These are phyloP conservation scores for Leptographium procerum DNA, from an alignment of 2,329 filamentous ascomycete species.

Conservation along the genomic window DNA sequence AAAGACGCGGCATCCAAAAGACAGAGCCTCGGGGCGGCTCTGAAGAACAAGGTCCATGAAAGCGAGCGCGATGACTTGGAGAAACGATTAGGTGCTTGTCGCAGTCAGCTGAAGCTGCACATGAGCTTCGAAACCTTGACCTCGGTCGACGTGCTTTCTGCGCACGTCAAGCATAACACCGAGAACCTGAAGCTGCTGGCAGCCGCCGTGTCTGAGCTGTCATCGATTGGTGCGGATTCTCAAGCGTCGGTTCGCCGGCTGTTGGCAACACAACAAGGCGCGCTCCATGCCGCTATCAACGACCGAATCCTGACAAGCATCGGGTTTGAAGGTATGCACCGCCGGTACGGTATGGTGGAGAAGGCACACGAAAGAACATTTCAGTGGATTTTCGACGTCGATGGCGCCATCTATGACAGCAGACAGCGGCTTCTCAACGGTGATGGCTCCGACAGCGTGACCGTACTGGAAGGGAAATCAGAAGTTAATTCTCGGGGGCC, in stretches of 20 bases:
- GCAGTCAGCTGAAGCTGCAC: constrained; percentile 7
- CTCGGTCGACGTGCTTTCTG: neutral
- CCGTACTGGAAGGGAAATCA: too few species aligned
- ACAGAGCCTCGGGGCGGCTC: constrained; percentile 7
- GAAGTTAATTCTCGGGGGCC: too few species aligned
- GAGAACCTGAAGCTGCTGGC: neutral
- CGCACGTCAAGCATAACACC: neutral
- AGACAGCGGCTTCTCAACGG: too few species aligned
- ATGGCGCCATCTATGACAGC: too few species aligned
- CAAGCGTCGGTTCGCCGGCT: neutral
- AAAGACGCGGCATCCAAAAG: constrained; percentile 6
- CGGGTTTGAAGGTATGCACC: constrained; percentile 7
- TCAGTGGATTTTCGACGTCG: constrained; percentile 7
- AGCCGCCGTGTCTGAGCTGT: neutral
- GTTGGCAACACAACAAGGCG: neutral
- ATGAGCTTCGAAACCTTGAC: neutral
- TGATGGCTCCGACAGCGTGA: too few species aligned
- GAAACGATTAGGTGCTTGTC: constrained; percentile 8
- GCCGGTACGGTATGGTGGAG: constrained; percentile 6
- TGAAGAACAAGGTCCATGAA: constrained; percentile 6
- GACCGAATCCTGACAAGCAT: constrained; percentile 4
- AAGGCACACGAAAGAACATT: constrained; percentile 8
- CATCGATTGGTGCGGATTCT: neutral
- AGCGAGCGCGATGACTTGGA: constrained; percentile 8
- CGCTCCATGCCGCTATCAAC: neutral